Conservation (phyloP, 2,329 filamentous ascomycete species). For the Pezicula radicicola region DNA sequence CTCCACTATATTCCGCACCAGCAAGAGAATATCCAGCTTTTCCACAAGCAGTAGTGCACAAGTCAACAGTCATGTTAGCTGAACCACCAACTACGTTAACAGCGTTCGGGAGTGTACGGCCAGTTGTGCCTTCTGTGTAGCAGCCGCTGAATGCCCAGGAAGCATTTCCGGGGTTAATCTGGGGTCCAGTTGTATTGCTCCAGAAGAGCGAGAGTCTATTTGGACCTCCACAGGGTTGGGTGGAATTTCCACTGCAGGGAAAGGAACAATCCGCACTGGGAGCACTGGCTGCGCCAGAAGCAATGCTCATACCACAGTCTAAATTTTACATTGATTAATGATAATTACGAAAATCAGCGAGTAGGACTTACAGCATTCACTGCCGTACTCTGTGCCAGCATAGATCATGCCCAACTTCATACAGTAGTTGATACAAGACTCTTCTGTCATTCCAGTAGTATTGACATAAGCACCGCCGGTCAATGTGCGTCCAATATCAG, state of each 20-base stretch:
- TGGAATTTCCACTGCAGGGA: conserved; percentile 19
- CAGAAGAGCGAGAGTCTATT: conserved; percentile 21
- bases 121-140: conserved; percentile 13
- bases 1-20: conserved; percentile 42
- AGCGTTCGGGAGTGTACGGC: conserved; percentile 8
- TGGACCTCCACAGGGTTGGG: conserved; percentile 28
- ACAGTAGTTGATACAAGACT: conserved; percentile 18
- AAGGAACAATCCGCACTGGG: conserved; percentile 14
- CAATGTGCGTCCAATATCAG: conserved; percentile 9
- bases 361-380: conserved; percentile 16
- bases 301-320: conserved; percentile 9
- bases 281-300: background rate
- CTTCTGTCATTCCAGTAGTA: conserved; percentile 13
- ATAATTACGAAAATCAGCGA: background rate
- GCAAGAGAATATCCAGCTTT: conserved; percentile 31
- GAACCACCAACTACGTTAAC: conserved; percentile 8
- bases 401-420: conserved; percentile 16
- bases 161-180: conserved; percentile 8
- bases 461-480: conserved; percentile 11
- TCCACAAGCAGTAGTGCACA: conserved; percentile 12
- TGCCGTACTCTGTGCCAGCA: conserved; percentile 18
- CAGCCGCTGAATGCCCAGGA: conserved; percentile 13
- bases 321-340: background rate
- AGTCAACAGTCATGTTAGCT: conserved; percentile 11
- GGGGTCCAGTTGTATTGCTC: conserved; percentile 10